These are phyloP conservation scores for Clarkia xantiana DNA, from an alignment of 345 rosid species.

Conservation along the genomic window DNA sequence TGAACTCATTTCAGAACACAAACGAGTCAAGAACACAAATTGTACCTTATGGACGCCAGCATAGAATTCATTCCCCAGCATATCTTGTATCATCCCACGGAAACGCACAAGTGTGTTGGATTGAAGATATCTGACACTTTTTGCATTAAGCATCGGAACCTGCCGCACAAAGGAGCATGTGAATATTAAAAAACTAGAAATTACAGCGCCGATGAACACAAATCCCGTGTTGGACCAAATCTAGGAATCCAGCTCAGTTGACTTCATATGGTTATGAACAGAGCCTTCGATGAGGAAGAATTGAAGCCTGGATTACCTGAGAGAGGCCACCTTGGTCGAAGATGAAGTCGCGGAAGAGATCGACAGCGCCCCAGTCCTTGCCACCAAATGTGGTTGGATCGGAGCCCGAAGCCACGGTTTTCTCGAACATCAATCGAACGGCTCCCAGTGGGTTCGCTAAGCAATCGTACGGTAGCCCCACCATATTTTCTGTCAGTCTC, in stretches of 20 bases:
- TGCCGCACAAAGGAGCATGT: conserved; percentile 5
- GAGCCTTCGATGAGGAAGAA: not conserved
- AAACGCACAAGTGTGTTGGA: conserved; percentile 66
- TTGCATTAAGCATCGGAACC: conserved; percentile 57
- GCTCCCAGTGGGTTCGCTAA: conserved; percentile 77
- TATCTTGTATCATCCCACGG: conserved; percentile 92
- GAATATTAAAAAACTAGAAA: not conserved
- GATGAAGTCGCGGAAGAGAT: conserved; percentile 64
- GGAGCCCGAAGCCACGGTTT: conserved; percentile 43
- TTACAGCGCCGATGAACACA: too few species aligned
- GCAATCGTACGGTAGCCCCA: conserved; percentile 70
- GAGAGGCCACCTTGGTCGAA: conserved; percentile 45
- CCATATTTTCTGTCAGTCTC: conserved; percentile 37
- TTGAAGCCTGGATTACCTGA: conserved; percentile 24
- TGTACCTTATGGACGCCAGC: conserved; percentile 81
- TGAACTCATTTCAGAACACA: not conserved
- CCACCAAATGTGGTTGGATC: conserved; percentile 58
- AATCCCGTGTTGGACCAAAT: not conserved
- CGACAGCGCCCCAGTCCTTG: conserved; percentile 82
- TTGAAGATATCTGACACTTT: conserved; percentile 37
- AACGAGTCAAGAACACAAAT: not conserved
- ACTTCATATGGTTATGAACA: too few species aligned
- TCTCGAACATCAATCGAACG: conserved; percentile 63
- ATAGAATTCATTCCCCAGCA: conserved; percentile 92
- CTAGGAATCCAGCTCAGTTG: not conserved